A percentile compares a stretch with the other conserved stretches of the same genome.
Evolutionary conservation across 169 alveolate genomes (phyloP).

Genomic region (Cryptosporidium felis): DNA sequence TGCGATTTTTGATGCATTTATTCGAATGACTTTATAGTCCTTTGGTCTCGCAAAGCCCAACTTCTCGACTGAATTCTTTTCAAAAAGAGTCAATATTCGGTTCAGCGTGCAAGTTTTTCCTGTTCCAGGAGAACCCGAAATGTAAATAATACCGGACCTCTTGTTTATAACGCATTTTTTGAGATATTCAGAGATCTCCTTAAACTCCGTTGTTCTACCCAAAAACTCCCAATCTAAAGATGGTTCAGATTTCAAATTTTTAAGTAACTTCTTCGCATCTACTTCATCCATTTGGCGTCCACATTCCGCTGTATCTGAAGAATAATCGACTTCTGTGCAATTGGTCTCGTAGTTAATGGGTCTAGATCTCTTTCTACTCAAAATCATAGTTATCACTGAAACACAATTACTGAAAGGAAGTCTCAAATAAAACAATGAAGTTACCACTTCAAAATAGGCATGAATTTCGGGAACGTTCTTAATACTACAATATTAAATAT

Average conservation of each 20-base stretch:
- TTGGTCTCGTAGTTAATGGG: too few species aligned
- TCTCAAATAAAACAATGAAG: too few species aligned
- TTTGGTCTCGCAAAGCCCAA: neutral
- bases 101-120: slow-evolving; percentile 50
- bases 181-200: slow-evolving; percentile 7
- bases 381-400: too few species aligned
- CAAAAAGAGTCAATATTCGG: slow-evolving; percentile 10
- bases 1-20: slow-evolving; percentile 47
- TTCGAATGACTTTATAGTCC: slow-evolving; percentile 21
- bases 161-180: neutral
- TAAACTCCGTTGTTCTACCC: slow-evolving; percentile 38
- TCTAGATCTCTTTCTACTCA: too few species aligned
- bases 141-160: slow-evolving; percentile 16
- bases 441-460: too few species aligned
- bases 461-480: too few species aligned
- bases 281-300: too few species aligned
- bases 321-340: too few species aligned
- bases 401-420: too few species aligned
- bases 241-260: slow-evolving; percentile 43
- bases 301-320: too few species aligned
- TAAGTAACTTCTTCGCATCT: neutral
- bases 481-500: too few species aligned
- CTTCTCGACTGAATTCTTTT: neutral
- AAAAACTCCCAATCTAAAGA: neutral
- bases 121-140: slow-evolving; percentile 70